These are phyloP conservation scores for Rhodofomes roseus DNA, from an alignment of 1,284 basidiomycete species.

Conservation along the genomic window DNA sequence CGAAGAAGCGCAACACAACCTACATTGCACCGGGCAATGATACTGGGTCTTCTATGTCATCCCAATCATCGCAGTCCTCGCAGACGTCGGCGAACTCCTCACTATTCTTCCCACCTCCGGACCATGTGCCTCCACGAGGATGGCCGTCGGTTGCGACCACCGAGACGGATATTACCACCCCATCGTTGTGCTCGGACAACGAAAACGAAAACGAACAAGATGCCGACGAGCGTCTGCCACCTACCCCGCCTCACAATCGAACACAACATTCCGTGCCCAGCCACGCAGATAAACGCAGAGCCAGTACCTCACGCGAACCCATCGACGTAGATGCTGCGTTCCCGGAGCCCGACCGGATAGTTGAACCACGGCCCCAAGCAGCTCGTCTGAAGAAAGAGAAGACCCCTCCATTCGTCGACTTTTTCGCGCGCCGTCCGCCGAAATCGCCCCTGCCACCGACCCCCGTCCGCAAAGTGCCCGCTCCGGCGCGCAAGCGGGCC, in stretches of 20 bases:
- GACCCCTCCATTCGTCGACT: slow-evolving; percentile 18
- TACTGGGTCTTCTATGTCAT: slow-evolving; percentile 1
- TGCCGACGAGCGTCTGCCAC: slow-evolving; percentile 27
- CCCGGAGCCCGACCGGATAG: neutral
- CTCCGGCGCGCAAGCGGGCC: slow-evolving; percentile 40
- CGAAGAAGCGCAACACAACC: neutral
- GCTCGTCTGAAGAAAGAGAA: slow-evolving; percentile 2
- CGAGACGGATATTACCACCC: slow-evolving; percentile 41
- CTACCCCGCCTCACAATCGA: slow-evolving; percentile 3
- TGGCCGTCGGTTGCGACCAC: slow-evolving; percentile 25
- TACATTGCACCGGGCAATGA: neutral
- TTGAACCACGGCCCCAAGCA: slow-evolving; percentile 8
- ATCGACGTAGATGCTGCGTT: slow-evolving; percentile 20
- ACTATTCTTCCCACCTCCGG: slow-evolving; percentile 10
- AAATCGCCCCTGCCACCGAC: slow-evolving; percentile 55
- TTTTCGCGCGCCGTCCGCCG: slow-evolving; percentile 56
- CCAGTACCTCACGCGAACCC: slow-evolving; percentile 7
- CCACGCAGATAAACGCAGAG: neutral
- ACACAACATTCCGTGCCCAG: neutral
- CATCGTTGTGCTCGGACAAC: slow-evolving; percentile 67
- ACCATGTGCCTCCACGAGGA: slow-evolving; percentile 7
- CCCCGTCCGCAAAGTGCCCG: slow-evolving; percentile 52
- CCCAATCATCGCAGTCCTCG: neutral
- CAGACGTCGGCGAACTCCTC: slow-evolving; percentile 6
- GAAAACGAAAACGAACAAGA: slow-evolving; percentile 39